phyloP scores from a whole-genome alignment of 169 alveolate species.

The Toxoplasma gondii region DNA sequence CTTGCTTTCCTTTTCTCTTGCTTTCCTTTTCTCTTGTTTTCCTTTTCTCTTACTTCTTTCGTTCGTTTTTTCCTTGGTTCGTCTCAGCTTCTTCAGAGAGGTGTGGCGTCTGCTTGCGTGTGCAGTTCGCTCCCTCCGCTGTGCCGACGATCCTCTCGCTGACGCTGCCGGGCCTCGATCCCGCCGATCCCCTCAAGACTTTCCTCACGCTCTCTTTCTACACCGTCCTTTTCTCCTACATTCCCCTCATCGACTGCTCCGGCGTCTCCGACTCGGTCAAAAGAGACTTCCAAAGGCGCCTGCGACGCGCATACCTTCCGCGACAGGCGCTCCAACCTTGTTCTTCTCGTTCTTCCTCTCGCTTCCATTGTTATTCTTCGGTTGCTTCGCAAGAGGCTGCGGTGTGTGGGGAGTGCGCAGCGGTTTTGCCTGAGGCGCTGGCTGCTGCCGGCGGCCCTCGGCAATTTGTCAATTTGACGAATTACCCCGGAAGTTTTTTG shows the following conservation, averaged over 20 bases:
- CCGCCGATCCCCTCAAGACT: constrained; percentile 59
- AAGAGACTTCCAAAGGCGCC: neutral
- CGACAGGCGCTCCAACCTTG: neutral
- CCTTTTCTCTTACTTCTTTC: too few species aligned
- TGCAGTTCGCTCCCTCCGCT: constrained; percentile 34
- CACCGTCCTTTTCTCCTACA: constrained; percentile 45
- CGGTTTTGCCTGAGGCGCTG: neutral
- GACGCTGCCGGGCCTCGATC: constrained; percentile 46
- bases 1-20: too few species aligned
- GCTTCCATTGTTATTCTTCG: too few species aligned
- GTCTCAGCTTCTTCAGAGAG: neutral
- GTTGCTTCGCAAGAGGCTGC: neutral
- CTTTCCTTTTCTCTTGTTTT: too few species aligned
- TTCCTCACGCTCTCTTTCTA: constrained; percentile 32
- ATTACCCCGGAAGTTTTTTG: neutral
- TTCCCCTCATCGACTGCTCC: constrained; percentile 43
- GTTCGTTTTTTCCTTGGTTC: too few species aligned
- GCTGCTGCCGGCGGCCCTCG: neutral
- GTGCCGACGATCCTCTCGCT: constrained; percentile 1
- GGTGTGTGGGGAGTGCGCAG: neutral
- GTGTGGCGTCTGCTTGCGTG: neutral
- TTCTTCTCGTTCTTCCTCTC: too few species aligned
- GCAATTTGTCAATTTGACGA: neutral
- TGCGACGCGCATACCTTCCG: neutral
- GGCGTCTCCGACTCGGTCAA: neutral